Percentiles rank a stretch among this genome's conserved stretches.
These are phyloP conservation scores for Pyricularia grisea DNA, from an alignment of 2,329 filamentous ascomycete species.

Conservation along the genomic window DNA sequence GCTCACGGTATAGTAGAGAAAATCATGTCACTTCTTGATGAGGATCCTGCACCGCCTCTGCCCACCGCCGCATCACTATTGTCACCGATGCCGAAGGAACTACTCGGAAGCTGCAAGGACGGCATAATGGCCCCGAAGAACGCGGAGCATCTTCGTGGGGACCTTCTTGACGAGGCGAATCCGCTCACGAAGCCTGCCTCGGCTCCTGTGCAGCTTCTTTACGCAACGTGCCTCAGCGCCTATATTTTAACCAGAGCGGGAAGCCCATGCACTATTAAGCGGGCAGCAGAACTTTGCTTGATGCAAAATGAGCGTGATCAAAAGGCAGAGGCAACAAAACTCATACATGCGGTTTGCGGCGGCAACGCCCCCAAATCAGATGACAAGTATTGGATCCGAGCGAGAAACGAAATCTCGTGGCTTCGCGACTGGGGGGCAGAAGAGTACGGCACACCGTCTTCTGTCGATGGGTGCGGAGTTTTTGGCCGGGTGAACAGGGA, in stretches of 20 bases:
- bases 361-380: slow-evolving; percentile 45
- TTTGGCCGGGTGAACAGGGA: slow-evolving; percentile 51
- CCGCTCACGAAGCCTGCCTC: slow-evolving; percentile 52
- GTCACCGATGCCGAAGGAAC: slow-evolving; percentile 23
- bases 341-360: slow-evolving; percentile 42
- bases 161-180: slow-evolving; percentile 51
- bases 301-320: slow-evolving; percentile 57
- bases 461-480: slow-evolving; percentile 32
- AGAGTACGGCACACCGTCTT: slow-evolving; percentile 17
- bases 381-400: slow-evolving; percentile 52
- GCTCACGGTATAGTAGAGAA: slow-evolving; percentile 52
- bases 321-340: slow-evolving; percentile 43
- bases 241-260: slow-evolving; percentile 44
- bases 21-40: slow-evolving; percentile 49
- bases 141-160: slow-evolving; percentile 34
- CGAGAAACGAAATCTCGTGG: slow-evolving; percentile 61
- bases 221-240: slow-evolving; percentile 54
- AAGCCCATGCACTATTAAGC: slow-evolving; percentile 38
- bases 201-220: slow-evolving; percentile 47
- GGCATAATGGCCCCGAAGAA: slow-evolving; percentile 28
- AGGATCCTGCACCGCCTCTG: slow-evolving; percentile 45
- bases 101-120: slow-evolving; percentile 10
- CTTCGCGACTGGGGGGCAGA: slow-evolving; percentile 61
- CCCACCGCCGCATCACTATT: slow-evolving; percentile 36
- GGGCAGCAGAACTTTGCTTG: slow-evolving; percentile 54